Evolutionary conservation across 2,329 filamentous ascomycete species (phyloP).

Genomic region (Leptographium wingfieldii): DNA sequence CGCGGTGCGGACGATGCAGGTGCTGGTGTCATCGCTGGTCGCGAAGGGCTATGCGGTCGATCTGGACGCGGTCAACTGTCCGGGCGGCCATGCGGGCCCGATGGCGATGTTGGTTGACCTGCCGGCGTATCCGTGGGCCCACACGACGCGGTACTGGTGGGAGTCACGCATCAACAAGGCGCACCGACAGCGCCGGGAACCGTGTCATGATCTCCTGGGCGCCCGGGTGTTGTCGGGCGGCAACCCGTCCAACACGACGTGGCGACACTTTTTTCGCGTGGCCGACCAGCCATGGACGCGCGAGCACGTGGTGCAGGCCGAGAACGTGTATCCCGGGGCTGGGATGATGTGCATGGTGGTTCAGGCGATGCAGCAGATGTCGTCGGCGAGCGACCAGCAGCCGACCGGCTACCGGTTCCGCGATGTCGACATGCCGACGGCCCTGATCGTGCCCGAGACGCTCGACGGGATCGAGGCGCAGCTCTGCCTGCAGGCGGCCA

Average conservation of each 20-base stretch:
- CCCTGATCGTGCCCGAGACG: not conserved
- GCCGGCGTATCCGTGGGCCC: constrained; percentile 31
- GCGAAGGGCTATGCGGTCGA: constrained; percentile 6
- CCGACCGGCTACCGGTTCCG: not conserved
- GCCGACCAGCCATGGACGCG: constrained; percentile 21
- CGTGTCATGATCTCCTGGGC: constrained; percentile 27
- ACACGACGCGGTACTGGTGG: constrained; percentile 30
- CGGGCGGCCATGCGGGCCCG: no score
- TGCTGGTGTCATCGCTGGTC: constrained; percentile 8
- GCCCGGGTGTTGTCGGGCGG: constrained; percentile 6
- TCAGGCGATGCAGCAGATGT: constrained; percentile 2
- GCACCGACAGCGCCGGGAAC: constrained; percentile 17
- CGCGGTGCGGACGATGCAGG: constrained; percentile 10
- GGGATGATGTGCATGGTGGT: constrained; percentile 23
- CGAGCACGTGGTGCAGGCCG: constrained; percentile 17
- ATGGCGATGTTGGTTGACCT: constrained; percentile 26
- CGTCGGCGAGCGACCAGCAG: no score
- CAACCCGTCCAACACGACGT: constrained; percentile 13
- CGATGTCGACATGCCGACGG: not conserved
- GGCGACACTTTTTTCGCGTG: constrained; percentile 18
- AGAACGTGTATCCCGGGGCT: constrained; percentile 25
- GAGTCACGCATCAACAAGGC: constrained; percentile 21
- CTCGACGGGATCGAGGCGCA: not conserved
- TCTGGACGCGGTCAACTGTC: constrained; percentile 8
- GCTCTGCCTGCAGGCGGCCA: not conserved